Evolutionary conservation across 2,329 filamentous ascomycete genomes (phyloP).

Genomic region (Lachnellula cervina): DNA sequence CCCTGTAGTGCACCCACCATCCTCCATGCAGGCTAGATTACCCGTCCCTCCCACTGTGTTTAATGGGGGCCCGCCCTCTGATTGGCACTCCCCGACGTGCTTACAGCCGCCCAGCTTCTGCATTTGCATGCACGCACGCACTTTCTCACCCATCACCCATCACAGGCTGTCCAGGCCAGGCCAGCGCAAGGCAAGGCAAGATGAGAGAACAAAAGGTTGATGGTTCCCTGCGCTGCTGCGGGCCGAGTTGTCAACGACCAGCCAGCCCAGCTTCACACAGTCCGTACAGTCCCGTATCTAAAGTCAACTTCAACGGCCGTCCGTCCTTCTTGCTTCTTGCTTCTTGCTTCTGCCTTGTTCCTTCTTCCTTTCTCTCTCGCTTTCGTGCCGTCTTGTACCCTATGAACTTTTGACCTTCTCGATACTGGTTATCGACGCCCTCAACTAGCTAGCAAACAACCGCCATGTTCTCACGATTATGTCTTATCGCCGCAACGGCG

Average conservation of each 20-base stretch:
- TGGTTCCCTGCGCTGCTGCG: no score
- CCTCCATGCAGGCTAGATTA: background rate
- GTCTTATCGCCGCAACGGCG: conserved; percentile 6
- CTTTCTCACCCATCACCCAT: no score
- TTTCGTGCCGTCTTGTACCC: background rate
- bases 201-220: no score
- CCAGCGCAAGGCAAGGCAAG: no score
- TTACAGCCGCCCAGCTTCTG: background rate
- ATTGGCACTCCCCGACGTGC: background rate
- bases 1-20: background rate
- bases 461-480: conserved; percentile 9
- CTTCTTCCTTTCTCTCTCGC: background rate
- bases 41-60: background rate
- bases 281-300: no score
- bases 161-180: background rate
- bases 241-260: background rate
- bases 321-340: background rate
- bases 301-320: background rate
- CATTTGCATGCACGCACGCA: background rate
- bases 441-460: background rate
- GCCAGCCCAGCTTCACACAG: no score
- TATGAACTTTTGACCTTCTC: background rate
- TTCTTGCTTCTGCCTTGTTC: no score
- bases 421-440: conserved; percentile 3
- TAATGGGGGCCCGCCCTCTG: background rate